These are phyloP conservation scores for Cucumis melo DNA, from an alignment of 306 rosid species.

Conservation along the genomic window DNA sequence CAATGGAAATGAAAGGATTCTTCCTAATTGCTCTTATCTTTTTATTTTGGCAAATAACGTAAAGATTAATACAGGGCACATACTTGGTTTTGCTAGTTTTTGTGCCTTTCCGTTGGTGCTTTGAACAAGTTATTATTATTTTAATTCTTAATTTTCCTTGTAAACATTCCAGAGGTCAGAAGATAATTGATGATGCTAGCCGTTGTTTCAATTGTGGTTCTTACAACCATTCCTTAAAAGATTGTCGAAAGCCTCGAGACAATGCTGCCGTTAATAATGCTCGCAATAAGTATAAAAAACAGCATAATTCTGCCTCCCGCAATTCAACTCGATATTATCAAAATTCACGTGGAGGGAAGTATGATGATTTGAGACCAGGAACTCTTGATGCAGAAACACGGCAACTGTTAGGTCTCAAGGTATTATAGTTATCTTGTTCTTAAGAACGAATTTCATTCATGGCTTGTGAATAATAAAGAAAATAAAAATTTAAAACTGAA, in stretches of 20 bases:
- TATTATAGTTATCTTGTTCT: slow-evolving; percentile 19
- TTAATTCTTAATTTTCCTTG: neutral
- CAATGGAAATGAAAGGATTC: neutral
- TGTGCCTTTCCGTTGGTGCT: neutral
- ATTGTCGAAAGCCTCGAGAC: slow-evolving; percentile 70
- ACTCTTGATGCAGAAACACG: slow-evolving; percentile 66
- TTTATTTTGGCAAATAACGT: neutral
- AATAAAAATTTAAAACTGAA: neutral
- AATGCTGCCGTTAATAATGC: slow-evolving; percentile 66
- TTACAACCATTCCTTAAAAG: slow-evolving; percentile 67
- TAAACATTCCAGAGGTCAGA: slow-evolving; percentile 42
- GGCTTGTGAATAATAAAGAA: neutral
- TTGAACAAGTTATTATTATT: no score
- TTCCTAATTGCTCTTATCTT: neutral
- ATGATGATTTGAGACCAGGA: slow-evolving; percentile 83
- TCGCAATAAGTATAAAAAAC: slow-evolving; percentile 59
- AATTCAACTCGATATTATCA: slow-evolving; percentile 83
- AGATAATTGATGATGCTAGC: slow-evolving; percentile 60
- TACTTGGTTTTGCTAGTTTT: neutral
- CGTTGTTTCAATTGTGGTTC: slow-evolving; percentile 97
- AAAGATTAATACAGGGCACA: neutral
- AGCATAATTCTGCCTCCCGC: slow-evolving; percentile 51
- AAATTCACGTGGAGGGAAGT: slow-evolving; percentile 73
- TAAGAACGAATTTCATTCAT: neutral
- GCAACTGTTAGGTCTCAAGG: slow-evolving; percentile 73